These are phyloP conservation scores for Yarrowia bubula DNA, from an alignment of 805 yeast genomes.

Conservation along the genomic window DNA sequence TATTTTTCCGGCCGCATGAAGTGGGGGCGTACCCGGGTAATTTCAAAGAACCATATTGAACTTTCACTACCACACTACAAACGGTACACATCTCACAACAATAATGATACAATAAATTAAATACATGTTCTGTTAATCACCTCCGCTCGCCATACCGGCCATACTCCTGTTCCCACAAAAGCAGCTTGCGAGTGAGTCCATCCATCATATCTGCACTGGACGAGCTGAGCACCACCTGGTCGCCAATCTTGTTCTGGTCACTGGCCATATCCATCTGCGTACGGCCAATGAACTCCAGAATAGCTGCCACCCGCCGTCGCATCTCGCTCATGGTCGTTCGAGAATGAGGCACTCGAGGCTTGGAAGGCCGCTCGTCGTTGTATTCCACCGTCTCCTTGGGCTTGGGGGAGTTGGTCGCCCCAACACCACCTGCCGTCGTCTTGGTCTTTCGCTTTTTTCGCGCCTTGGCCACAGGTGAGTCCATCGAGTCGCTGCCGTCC, in stretches of 20 bases:
- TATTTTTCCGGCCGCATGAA: no score
- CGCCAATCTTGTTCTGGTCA: conserved; percentile 33
- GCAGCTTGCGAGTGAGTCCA: conserved; percentile 63
- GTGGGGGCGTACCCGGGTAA: not conserved
- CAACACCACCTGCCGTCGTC: not conserved
- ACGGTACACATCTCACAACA: not conserved
- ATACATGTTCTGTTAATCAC: conserved; percentile 6
- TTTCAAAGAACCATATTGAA: no score
- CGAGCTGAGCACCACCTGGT: conserved; percentile 28
- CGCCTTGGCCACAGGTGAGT: conserved; percentile 18
- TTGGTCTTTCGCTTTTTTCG: conserved; percentile 24
- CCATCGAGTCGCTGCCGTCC: conserved; percentile 15
- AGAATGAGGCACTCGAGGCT: conserved; percentile 79
- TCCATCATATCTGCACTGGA: conserved; percentile 52
- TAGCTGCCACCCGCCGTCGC: conserved; percentile 84
- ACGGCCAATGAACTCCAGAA: conserved; percentile 84
- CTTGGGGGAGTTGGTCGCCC: conserved; percentile 10
- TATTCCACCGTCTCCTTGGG: conserved; percentile 27
- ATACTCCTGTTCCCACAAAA: conserved; percentile 77
- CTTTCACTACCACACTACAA: no score
- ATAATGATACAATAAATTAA: conserved; percentile 22
- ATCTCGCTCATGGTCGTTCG: conserved; percentile 76
- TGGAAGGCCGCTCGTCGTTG: conserved; percentile 59
- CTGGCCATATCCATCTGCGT: conserved; percentile 75
- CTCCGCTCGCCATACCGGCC: conserved; percentile 45